Evolutionary conservation across 2,329 filamentous ascomycete genomes (phyloP).

Genomic region (Zelopaecilomyces penicillatus): DNA sequence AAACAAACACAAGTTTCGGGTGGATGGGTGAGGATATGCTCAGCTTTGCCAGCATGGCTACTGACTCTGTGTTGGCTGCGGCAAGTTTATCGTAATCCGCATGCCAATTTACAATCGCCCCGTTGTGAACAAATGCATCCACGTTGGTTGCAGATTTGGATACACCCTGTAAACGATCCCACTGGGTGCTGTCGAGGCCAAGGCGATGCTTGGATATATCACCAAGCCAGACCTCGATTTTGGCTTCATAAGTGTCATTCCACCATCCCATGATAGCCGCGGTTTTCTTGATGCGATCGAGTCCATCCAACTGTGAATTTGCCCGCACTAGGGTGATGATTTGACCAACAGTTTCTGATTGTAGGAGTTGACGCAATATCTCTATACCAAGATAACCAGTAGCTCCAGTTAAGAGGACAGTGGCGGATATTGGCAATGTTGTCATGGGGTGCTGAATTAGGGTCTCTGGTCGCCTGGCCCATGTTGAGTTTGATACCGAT

Average conservation of each 20-base stretch:
- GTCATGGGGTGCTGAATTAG: background rate
- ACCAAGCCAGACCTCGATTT: constrained; percentile 5
- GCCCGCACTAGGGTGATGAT: constrained; percentile 2
- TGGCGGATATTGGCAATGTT: constrained; percentile 1
- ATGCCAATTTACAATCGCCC: constrained; percentile 74
- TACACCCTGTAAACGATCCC: constrained; percentile 44
- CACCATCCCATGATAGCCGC: constrained; percentile 6
- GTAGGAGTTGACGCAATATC: constrained; percentile 4
- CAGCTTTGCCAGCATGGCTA: constrained; percentile 11
- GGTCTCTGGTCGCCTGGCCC: background rate
- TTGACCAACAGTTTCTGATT: background rate
- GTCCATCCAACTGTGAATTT: background rate
- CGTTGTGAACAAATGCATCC: constrained; percentile 73
- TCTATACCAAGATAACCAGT: constrained; percentile 12
- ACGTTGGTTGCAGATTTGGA: constrained; percentile 37
- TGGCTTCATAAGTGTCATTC: background rate
- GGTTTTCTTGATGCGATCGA: constrained; percentile 2
- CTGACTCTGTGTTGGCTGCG: constrained; percentile 56
- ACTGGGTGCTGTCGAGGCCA: constrained; percentile 53
- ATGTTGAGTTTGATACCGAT: background rate
- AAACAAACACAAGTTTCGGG: constrained; percentile 16
- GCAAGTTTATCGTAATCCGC: constrained; percentile 64
- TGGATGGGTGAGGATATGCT: constrained; percentile 7
- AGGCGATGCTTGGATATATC: constrained; percentile 53
- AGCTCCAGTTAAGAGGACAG: constrained; percentile 12